Evolutionary conservation across 345 rosid species (phyloP).

Genomic region (Eucalyptus shirleyi): DNA sequence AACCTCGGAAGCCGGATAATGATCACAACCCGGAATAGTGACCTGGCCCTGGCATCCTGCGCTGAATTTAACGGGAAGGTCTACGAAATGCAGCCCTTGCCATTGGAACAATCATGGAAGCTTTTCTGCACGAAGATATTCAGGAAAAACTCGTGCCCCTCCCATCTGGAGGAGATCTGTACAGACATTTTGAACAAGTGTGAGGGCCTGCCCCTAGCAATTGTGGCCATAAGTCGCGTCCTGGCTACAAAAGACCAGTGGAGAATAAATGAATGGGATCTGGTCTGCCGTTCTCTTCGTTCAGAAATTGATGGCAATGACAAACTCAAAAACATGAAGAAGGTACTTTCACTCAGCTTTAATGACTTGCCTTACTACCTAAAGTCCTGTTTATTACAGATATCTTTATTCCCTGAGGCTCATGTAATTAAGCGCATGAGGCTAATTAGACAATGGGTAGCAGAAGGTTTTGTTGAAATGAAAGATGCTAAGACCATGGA

Average conservation of each 20-base stretch:
- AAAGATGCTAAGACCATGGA: constrained; percentile 23
- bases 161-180: constrained; percentile 8
- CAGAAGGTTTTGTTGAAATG: constrained; percentile 26
- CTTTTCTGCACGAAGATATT: constrained; percentile 20
- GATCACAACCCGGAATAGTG: constrained; percentile 18
- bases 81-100: constrained; percentile 8
- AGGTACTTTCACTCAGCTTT: constrained; percentile 30
- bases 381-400: constrained; percentile 28
- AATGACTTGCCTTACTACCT: constrained; percentile 29
- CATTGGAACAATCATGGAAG: constrained; percentile 3
- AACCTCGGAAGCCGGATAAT: constrained; percentile 11
- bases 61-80: constrained; percentile 5
- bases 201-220: constrained; percentile 30
- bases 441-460: constrained; percentile 26
- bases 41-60: background rate
- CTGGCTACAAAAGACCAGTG: constrained; percentile 13
- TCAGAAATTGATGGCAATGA: constrained; percentile 19
- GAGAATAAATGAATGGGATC: constrained; percentile 22
- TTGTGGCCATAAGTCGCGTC: constrained; percentile 27
- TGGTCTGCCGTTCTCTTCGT: constrained; percentile 4
- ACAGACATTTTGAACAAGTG: constrained; percentile 12
- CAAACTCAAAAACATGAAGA: constrained; percentile 11
- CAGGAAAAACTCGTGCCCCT: constrained; percentile 5
- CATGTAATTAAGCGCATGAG: constrained; percentile 3
- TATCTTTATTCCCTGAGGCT: constrained; percentile 23